phyloP scores from a whole-genome alignment of 345 rosid species.

The Zanthoxylum bungeanum region DNA sequence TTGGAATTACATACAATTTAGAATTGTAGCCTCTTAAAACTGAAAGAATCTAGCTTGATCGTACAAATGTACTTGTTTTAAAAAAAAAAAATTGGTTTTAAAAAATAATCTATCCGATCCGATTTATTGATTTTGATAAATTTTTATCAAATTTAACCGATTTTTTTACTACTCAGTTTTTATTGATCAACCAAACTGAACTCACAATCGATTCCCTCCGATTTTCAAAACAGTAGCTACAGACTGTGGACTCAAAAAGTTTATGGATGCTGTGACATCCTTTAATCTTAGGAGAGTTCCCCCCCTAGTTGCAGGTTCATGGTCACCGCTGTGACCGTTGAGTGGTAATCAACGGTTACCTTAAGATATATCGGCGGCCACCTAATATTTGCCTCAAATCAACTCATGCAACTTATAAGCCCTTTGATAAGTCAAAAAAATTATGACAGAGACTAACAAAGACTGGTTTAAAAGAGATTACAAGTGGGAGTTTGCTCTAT shows the following conservation, averaged over 20 bases:
- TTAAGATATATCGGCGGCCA: neutral
- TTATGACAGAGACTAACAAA: neutral
- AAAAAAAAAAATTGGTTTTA: too few species aligned
- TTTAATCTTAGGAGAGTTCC: too few species aligned
- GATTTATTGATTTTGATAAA: too few species aligned
- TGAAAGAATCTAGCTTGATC: neutral
- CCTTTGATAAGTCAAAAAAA: neutral
- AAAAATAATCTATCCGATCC: too few species aligned
- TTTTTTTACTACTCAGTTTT: too few species aligned
- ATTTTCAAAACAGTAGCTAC: too few species aligned
- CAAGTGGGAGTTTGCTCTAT: neutral
- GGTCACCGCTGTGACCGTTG: conserved; percentile 16
- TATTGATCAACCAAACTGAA: too few species aligned
- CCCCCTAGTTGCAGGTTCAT: conserved; percentile 11
- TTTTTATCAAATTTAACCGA: too few species aligned
- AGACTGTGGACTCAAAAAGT: too few species aligned
- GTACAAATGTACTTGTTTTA: neutral
- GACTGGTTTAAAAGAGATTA: neutral
- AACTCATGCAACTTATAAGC: neutral
- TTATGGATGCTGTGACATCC: too few species aligned
- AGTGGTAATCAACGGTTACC: neutral
- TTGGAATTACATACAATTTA: neutral
- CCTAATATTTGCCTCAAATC: neutral
- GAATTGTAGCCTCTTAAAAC: neutral
- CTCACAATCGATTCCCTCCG: too few species aligned